Evolutionary conservation across 2,329 filamentous ascomycete species (phyloP), one percentile per base, ranked within the genome.

Genomic region (Epichloe typhina): DNA sequence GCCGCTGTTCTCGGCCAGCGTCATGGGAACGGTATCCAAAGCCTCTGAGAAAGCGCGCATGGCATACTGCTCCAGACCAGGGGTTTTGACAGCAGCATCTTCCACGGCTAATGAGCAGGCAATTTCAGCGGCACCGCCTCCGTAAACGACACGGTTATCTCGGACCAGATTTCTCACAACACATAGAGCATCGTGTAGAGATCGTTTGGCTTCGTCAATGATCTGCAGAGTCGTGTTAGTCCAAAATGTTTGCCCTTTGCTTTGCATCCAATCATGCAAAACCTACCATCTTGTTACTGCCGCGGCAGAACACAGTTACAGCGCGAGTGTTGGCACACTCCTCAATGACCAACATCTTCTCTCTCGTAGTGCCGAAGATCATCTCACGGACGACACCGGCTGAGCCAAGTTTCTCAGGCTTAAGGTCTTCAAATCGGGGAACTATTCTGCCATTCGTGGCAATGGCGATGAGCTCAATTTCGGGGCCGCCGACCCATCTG

Each of bases 271-370:
- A 40, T 5, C 35, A n/a, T 5, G 33, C 5, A 11, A 2, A 17
- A 69, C 77, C 65, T 70, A 91, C 88, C 93, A 98, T 98, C 78
- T 97, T 98, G 80, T 98, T 98, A 76, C 89, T 95, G 63, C 93
- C 93, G 63, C 93, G 80, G 54, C 98, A 87, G 68, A 98, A 98
- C 50, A 95, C 83, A 3, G 93, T 98, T 54, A 98, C 94, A 43
- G 93, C 93, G 62, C 93, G 79, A 52, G 88, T 95, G 74, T 98
- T 98, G 63, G 94, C 93, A 66, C 93, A 98, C 72, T 98, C 93
- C 72, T 98, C 94, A 61, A 98, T 98, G 52, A 98, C 88, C 61
- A 98, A 76, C 93, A 98, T 98, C 81, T 98, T 97, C 72, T 98
- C 93, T 64, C 93, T 81, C 42, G 93, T 98, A 2, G 93, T 98